phyloP scores from a whole-genome alignment of 2,329 filamentous ascomycete genomes.

The Stenocarpella maydis region DNA sequence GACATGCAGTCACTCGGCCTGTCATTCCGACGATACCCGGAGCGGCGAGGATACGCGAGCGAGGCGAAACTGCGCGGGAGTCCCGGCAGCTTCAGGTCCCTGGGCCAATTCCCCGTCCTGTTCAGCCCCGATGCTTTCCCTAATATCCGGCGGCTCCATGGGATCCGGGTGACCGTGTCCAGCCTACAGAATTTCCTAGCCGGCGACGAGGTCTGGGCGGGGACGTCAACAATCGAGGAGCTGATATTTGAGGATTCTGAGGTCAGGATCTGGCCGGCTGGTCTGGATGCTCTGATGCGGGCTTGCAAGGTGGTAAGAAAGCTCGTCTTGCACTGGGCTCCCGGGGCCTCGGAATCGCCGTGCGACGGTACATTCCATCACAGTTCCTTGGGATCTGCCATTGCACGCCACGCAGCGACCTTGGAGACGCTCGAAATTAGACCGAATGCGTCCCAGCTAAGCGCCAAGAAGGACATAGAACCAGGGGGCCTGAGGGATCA shows the following conservation, averaged over 20 bases:
- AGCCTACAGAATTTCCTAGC: background rate
- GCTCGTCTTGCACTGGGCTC: slow-evolving; percentile 6
- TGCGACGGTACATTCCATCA: background rate
- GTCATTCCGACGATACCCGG: slow-evolving; percentile 6
- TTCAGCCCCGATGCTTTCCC: slow-evolving; percentile 2
- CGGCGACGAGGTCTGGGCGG: background rate
- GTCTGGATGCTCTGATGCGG: background rate
- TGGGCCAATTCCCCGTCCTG: background rate
- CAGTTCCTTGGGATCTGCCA: background rate
- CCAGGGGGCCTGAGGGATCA: background rate
- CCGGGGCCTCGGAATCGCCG: background rate
- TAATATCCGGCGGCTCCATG: background rate
- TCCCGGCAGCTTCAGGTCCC: background rate
- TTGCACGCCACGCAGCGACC: slow-evolving; percentile 1
- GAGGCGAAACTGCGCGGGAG: slow-evolving; percentile 9
- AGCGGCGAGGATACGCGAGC: background rate
- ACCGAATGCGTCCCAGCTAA: background rate
- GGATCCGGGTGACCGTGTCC: background rate
- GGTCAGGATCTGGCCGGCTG: background rate
- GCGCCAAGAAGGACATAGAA: background rate
- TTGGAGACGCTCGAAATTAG: slow-evolving; percentile 3
- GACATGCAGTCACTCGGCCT: slow-evolving; percentile 11
- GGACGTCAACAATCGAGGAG: background rate
- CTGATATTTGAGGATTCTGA: slow-evolving; percentile 6
- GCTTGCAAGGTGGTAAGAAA: background rate